Conservation (phyloP, 805 yeast species). For the Myxozyma mucilagina region DNA sequence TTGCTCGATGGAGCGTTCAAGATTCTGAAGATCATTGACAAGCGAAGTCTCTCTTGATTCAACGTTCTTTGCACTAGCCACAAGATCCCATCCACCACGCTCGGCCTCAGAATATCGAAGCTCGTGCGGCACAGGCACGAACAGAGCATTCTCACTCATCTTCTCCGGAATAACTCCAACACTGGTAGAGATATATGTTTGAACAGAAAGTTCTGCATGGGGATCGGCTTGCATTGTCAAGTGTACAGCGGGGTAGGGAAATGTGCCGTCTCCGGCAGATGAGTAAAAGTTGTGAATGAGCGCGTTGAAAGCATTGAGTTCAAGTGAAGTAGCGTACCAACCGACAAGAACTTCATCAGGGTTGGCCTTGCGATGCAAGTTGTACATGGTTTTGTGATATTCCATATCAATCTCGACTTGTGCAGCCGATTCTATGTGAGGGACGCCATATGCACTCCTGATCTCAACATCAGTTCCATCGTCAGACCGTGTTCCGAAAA, state of each 20-base stretch:
- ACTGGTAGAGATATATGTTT: constrained; percentile 78
- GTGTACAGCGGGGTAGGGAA: constrained; percentile 76
- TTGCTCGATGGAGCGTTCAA: constrained; percentile 42
- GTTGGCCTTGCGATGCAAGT: constrained; percentile 71
- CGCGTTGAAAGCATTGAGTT: constrained; percentile 69
- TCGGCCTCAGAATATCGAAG: constrained; percentile 61
- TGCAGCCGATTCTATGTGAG: constrained; percentile 73
- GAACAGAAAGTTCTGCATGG: constrained; percentile 52
- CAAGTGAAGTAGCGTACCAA: constrained; percentile 54
- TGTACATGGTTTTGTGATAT: constrained; percentile 68
- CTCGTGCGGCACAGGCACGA: constrained; percentile 72
- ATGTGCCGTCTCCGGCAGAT: constrained; percentile 61
- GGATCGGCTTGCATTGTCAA: constrained; percentile 65
- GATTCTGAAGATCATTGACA: constrained; percentile 38
- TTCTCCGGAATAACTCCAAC: constrained; percentile 53
- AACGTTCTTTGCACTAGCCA: constrained; percentile 40
- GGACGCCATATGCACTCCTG: constrained; percentile 76
- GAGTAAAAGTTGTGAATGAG: constrained; percentile 80
- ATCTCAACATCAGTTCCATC: constrained; percentile 76
- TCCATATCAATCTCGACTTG: constrained; percentile 74
- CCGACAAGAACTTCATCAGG: constrained; percentile 80
- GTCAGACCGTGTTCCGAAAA: constrained; percentile 78
- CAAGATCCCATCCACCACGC: constrained; percentile 52
- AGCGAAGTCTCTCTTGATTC: constrained; percentile 40
- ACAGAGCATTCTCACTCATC: constrained; percentile 53